These are phyloP conservation scores for Trapa bicornis DNA, from an alignment of 345 rosid species.

Conservation along the genomic window DNA sequence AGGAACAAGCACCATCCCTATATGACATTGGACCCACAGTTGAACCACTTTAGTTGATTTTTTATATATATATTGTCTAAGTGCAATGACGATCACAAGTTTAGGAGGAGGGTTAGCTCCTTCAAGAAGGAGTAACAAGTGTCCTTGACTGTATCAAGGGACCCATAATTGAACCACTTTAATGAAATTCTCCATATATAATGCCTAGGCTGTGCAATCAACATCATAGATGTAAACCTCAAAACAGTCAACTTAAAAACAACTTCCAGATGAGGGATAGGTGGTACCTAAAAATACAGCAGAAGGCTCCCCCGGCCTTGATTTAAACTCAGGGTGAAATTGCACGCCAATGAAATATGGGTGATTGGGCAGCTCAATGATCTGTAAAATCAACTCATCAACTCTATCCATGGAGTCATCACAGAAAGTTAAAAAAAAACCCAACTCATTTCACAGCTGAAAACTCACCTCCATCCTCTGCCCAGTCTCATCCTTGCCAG, in stretches of 20 bases:
- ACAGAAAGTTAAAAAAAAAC: slow-evolving; percentile 1
- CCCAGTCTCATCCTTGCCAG: slow-evolving; percentile 82
- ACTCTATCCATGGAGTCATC: background rate
- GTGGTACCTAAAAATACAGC: slow-evolving; percentile 71
- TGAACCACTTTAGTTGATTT: no score
- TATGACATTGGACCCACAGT: no score
- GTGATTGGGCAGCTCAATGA: slow-evolving; percentile 54
- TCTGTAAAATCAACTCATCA: slow-evolving; percentile 24
- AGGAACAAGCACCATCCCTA: no score
- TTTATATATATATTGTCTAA: no score
- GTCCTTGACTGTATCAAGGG: background rate
- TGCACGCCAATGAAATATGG: slow-evolving; percentile 74
- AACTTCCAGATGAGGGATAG: background rate
- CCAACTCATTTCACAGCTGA: background rate
- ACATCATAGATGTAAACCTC: background rate
- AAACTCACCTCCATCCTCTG: slow-evolving; percentile 75
- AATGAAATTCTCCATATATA: background rate
- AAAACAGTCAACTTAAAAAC: background rate
- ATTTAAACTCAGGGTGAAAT: slow-evolving; percentile 94
- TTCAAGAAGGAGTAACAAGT: background rate
- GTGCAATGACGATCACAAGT: background rate
- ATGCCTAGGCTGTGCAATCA: background rate
- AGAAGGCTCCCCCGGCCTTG: slow-evolving; percentile 91
- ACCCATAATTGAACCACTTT: background rate
- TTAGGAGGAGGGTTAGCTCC: background rate